Conservation (phyloP, 768 basidiomycete genomes). For the Termitomyces sp. region DNA sequence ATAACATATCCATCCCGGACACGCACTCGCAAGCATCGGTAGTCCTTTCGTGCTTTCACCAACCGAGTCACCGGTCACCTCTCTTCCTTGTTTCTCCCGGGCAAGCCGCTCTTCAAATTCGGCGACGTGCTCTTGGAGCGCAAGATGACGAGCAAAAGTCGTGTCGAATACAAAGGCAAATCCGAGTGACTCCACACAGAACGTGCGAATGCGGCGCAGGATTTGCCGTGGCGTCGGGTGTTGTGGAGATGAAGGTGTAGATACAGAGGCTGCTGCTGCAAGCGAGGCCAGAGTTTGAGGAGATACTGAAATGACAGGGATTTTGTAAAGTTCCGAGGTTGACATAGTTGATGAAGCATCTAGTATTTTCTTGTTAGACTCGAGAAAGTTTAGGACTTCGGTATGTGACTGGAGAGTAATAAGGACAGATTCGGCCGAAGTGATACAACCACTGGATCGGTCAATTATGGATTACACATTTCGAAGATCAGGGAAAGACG, state of each 20-base stretch:
- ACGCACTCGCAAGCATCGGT: slow-evolving; percentile 93
- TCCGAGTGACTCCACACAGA: slow-evolving; percentile 62
- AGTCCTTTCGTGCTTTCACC: slow-evolving; percentile 28
- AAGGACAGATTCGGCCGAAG: slow-evolving; percentile 94
- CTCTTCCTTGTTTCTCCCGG: slow-evolving; percentile 10
- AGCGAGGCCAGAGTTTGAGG: slow-evolving; percentile 85
- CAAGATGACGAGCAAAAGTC: slow-evolving; percentile 87
- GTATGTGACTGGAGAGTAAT: slow-evolving; percentile 94
- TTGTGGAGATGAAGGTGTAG: slow-evolving; percentile 30
- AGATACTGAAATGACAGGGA: slow-evolving; percentile 81
- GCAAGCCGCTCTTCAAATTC: slow-evolving; percentile 74
- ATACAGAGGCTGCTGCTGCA: slow-evolving; percentile 54
- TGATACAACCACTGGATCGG: slow-evolving; percentile 83
- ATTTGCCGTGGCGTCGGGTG: slow-evolving; percentile 48
- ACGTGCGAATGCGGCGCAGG: slow-evolving; percentile 65
- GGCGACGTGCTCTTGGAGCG: slow-evolving; percentile 71
- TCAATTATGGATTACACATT: not conserved
- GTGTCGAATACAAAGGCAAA: slow-evolving; percentile 89
- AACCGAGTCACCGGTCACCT: slow-evolving; percentile 1
- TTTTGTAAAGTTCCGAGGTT: slow-evolving; percentile 34
- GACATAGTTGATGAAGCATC: not conserved
- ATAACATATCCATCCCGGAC: slow-evolving; percentile 99
- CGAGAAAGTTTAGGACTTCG: slow-evolving; percentile 81
- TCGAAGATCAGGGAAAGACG: slow-evolving; percentile 20
- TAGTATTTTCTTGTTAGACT: slow-evolving; percentile 35